Conservation (phyloP, 2,329 filamentous ascomycete species). For the Metarhizium rileyi region DNA sequence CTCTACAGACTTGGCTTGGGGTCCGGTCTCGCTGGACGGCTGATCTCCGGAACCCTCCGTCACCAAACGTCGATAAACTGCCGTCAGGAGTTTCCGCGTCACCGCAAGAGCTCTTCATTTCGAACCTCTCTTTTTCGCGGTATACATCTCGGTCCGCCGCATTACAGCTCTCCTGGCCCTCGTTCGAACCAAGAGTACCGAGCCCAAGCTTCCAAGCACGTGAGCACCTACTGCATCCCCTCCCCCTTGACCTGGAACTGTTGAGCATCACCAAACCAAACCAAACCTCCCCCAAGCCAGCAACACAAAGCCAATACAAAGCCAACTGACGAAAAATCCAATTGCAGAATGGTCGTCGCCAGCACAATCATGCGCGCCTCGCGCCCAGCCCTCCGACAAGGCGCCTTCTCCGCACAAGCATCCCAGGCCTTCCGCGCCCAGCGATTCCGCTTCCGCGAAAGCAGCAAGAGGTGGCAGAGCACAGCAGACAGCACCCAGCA, state of each 20-base stretch:
- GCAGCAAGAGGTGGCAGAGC: constrained; percentile 59
- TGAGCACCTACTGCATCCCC: too few relatives aligned
- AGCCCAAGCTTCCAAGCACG: neutral
- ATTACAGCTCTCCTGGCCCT: neutral
- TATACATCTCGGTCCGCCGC: neutral
- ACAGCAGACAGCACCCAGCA: constrained; percentile 42
- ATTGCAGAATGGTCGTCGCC: constrained; percentile 32
- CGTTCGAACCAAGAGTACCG: neutral
- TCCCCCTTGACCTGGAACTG: too few relatives aligned
- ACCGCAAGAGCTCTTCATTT: neutral
- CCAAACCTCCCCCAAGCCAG: too few relatives aligned
- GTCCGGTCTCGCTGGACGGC: constrained; percentile 2
- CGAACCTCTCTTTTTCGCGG: neutral
- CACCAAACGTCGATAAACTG: neutral
- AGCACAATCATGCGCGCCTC: constrained; percentile 42
- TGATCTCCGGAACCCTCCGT: constrained; percentile 4
- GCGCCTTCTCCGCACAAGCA: constrained; percentile 16
- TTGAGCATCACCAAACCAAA: too few relatives aligned
- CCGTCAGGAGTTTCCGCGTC: neutral
- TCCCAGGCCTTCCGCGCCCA: constrained; percentile 39
- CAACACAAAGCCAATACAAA: neutral
- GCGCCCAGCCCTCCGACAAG: constrained; percentile 47
- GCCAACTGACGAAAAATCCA: neutral
- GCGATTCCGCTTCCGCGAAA: constrained; percentile 29
- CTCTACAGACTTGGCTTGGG: neutral